Evolutionary conservation across 768 basidiomycete species (phyloP).

Genomic region (Tylopilus felleus): DNA sequence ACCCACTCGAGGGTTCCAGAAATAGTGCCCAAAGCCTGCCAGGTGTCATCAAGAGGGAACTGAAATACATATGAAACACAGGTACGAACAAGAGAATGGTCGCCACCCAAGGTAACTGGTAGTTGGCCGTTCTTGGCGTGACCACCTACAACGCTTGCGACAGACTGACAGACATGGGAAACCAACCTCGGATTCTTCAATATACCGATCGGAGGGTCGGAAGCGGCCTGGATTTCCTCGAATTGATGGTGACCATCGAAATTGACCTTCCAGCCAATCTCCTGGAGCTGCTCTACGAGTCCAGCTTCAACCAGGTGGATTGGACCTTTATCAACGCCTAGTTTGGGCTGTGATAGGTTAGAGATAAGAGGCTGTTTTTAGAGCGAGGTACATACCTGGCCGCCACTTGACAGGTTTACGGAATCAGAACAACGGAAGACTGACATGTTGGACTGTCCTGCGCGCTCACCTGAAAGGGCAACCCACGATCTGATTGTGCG

Average conservation of each 20-base stretch:
- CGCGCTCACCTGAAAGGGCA: constrained; percentile 87
- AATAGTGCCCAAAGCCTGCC: constrained; percentile 88
- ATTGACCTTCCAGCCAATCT: constrained; percentile 83
- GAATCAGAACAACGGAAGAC: constrained; percentile 3
- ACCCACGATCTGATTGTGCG: constrained; percentile 67
- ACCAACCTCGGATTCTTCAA: constrained; percentile 91
- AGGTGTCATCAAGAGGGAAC: constrained; percentile 1
- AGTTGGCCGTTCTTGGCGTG: constrained; percentile 78
- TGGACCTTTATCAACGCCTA: constrained; percentile 85
- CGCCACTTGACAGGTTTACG: constrained; percentile 24
- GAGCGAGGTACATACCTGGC: constrained; percentile 26
- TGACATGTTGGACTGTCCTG: not conserved
- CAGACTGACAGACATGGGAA: constrained; percentile 73
- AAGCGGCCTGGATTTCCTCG: constrained; percentile 58
- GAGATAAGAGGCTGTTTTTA: constrained; percentile 11
- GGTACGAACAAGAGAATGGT: constrained; percentile 81
- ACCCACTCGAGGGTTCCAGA: constrained; percentile 78
- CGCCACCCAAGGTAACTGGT: constrained; percentile 90
- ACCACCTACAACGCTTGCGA: constrained; percentile 70
- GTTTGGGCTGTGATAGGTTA: constrained; percentile 49
- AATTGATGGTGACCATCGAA: constrained; percentile 92
- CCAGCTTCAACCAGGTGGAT: constrained; percentile 88
- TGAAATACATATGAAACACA: not conserved
- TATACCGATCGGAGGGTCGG: constrained; percentile 71
- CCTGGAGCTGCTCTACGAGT: constrained; percentile 68